A percentile compares a stretch with the other conserved stretches of the same genome.
These are phyloP conservation scores for Daedalea quercina DNA, from an alignment of 768 basidiomycete genomes.

Conservation along the genomic window DNA sequence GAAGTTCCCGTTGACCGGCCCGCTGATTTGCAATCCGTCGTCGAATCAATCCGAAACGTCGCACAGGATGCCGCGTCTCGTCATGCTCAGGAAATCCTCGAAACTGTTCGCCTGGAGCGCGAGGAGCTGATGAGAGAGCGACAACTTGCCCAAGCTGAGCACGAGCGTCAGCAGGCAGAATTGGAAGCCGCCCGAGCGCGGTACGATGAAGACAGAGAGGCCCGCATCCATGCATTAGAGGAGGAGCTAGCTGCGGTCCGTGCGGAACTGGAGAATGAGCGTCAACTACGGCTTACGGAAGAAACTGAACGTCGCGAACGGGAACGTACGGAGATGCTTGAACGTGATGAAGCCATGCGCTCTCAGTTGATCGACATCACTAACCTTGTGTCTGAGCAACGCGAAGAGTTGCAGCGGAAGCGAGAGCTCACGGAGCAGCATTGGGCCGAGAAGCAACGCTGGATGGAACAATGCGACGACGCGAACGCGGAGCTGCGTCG, in stretches of 20 bases:
- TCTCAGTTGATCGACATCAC: constrained; percentile 66
- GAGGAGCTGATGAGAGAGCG: constrained; percentile 52
- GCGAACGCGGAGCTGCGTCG: constrained; percentile 51
- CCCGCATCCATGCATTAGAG: constrained; percentile 19
- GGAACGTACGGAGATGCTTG: constrained; percentile 48
- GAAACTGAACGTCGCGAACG: constrained; percentile 58
- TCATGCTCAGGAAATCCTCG: constrained; percentile 51
- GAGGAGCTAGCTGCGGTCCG: constrained; percentile 14
- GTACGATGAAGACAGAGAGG: constrained; percentile 18
- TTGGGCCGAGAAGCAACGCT: constrained; percentile 53
- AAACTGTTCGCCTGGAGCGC: constrained; percentile 51
- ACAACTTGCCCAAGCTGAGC: constrained; percentile 48
- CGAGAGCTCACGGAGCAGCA: constrained; percentile 53
- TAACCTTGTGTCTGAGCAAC: constrained; percentile 63
- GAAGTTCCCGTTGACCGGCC: not conserved
- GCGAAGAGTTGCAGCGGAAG: constrained; percentile 53
- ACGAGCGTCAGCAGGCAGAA: constrained; percentile 41
- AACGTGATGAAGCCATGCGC: constrained; percentile 54
- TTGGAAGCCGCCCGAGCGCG: constrained; percentile 36
- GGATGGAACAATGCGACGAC: constrained; percentile 53
- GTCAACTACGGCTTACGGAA: constrained; percentile 46
- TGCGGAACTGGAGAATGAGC: constrained; percentile 57
- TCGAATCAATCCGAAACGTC: constrained; percentile 34
- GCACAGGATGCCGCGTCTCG: constrained; percentile 48
- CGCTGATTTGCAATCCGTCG: constrained; percentile 26